These are phyloP conservation scores for Mycena albidolilacea DNA, from an alignment of 768 basidiomycete genomes.

Conservation along the genomic window DNA sequence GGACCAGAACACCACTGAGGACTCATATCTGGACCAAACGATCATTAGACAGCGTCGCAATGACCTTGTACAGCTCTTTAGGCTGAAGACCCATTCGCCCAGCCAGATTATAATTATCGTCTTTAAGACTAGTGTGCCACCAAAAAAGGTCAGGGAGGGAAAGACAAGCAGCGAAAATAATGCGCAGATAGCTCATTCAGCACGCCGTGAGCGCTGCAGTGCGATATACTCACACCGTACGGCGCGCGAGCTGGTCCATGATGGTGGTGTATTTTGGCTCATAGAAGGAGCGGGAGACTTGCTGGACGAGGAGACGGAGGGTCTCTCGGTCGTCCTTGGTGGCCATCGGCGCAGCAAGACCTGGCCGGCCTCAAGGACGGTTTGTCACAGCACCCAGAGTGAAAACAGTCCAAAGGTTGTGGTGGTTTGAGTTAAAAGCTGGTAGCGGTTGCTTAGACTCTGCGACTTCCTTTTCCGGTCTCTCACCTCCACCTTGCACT, in stretches of 20 bases:
- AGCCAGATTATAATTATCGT: constrained; percentile 96
- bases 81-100: constrained; percentile 90
- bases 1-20: not conserved
- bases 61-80: constrained; percentile 92
- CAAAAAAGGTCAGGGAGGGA: constrained; percentile 43
- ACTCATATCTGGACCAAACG: constrained; percentile 84
- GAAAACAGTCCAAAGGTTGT: not conserved
- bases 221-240: constrained; percentile 88
- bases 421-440: constrained; percentile 14
- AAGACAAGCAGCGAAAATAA: constrained; percentile 40
- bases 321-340: constrained; percentile 87
- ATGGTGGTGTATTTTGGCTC: constrained; percentile 93
- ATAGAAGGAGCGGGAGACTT: constrained; percentile 95
- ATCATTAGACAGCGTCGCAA: constrained; percentile 85
- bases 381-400: constrained; percentile 28
- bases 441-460: constrained; percentile 11
- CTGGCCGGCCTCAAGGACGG: constrained; percentile 29
- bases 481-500: too few species aligned
- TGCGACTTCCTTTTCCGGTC: not conserved
- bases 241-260: constrained; percentile 92
- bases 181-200: constrained; percentile 30
- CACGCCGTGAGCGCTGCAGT: constrained; percentile 38
- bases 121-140: constrained; percentile 79
- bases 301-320: constrained; percentile 90
- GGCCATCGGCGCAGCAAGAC: constrained; percentile 59